Evolutionary conservation across 352 stramenopile genomes (phyloP).

Genomic region (Phytopythium delawarense): DNA sequence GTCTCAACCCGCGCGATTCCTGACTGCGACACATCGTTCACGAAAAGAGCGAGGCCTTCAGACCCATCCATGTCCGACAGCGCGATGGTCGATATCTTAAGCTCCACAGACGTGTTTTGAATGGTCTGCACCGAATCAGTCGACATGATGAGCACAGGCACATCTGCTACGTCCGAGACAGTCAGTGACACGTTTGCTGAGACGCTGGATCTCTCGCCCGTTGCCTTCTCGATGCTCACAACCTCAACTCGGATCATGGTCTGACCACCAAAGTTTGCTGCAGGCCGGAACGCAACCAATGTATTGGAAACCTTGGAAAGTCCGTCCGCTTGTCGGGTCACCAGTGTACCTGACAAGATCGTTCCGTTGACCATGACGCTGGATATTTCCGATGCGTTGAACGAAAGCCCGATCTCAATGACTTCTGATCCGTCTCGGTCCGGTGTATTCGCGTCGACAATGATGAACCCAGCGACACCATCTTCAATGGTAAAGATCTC

Average conservation of each 20-base stretch:
- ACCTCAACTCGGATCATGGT: neutral
- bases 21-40: constrained; percentile 18
- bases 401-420: constrained; percentile 31
- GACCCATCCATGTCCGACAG: constrained; percentile 40
- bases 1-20: constrained; percentile 22
- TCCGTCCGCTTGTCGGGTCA: constrained; percentile 13
- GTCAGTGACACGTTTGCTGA: constrained; percentile 20
- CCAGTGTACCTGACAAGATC: constrained; percentile 12
- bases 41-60: constrained; percentile 28
- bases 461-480: constrained; percentile 19
- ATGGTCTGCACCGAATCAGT: constrained; percentile 24
- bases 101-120: constrained; percentile 23
- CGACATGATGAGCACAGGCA: constrained; percentile 21
- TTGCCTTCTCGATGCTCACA: constrained; percentile 23
- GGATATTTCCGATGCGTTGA: constrained; percentile 28
- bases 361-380: constrained; percentile 26
- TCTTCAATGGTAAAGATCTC: constrained; percentile 30
- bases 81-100: constrained; percentile 22
- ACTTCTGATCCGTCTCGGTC: constrained; percentile 46
- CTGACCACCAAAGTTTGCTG: constrained; percentile 28
- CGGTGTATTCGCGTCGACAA: constrained; percentile 32
- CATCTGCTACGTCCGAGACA: constrained; percentile 29
- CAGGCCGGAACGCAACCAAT: constrained; percentile 26
- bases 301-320: constrained; percentile 14
- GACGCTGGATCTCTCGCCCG: constrained; percentile 14